Conservation (phyloP, 768 basidiomycete species). For the Auricularia sp. region DNA sequence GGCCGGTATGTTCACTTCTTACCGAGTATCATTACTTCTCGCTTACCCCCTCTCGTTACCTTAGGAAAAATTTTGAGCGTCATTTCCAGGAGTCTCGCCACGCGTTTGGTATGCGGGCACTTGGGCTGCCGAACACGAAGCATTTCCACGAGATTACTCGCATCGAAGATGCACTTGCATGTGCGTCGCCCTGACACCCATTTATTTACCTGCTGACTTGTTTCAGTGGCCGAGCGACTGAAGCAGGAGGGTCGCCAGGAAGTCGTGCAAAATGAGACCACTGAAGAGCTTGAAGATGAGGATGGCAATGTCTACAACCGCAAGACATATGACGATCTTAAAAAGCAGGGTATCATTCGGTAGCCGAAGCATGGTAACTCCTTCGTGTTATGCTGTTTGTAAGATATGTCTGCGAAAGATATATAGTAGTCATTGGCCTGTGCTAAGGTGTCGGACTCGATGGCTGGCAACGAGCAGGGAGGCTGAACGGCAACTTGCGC, state of each 20-base stretch:
- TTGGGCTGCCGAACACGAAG: conserved; percentile 95
- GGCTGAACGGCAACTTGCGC: no score
- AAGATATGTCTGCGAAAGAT: no score
- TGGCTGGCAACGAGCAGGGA: no score
- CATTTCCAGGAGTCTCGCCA: conserved; percentile 74
- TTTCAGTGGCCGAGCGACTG: conserved; percentile 86
- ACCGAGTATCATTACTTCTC: not conserved
- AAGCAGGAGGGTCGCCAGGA: conserved; percentile 96
- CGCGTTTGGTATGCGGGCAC: conserved; percentile 95
- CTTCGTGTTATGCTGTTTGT: no score
- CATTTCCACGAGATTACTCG: conserved; percentile 98
- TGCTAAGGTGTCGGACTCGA: no score
- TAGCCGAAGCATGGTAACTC: not conserved
- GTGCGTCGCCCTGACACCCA: conserved; percentile 39
- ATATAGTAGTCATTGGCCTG: no score
- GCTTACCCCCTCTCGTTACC: not conserved
- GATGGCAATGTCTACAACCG: conserved; percentile 98
- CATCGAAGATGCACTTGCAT: conserved; percentile 89
- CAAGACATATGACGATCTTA: conserved; percentile 95
- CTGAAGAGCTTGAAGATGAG: conserved; percentile 96
- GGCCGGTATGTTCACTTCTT: conserved; percentile 47
- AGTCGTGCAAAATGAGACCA: conserved; percentile 85
- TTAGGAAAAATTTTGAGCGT: conserved; percentile 88
- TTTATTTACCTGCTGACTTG: not conserved
- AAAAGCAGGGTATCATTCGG: conserved; percentile 82